Evolutionary conservation across 1,284 basidiomycete genomes (phyloP), one percentile per base, ranked within the genome.

Genomic region (Sphaerobolus stellatus): DNA sequence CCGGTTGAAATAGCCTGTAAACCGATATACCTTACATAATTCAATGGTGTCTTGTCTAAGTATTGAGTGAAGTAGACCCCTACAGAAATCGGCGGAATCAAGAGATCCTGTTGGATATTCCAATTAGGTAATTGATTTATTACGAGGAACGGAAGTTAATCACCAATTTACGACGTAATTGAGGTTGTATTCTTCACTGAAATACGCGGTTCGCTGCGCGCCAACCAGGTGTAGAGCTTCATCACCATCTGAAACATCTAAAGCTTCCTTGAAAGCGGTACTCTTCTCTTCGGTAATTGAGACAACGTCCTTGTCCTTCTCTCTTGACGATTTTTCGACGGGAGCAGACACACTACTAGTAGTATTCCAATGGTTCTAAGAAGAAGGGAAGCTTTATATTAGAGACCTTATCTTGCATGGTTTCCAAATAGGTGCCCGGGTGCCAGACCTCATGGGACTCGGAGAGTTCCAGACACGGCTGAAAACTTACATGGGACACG

Each of bases 31-130:
- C 82, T 84, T 20, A 82, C 82, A 72, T 86, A 86, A 63, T 85
- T 86, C 43, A 85, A 64, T 16, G 82, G 79, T 3, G 82, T 86
- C 72, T 86, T 87, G 67, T 86, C 84, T 56, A 85, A 65, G 58
- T 78, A 85, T 62, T 85, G 84, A 1, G 80, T 83, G 64, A 86
- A 85, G 63, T 84, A 86, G 5, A 85, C 83, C 1, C 81, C 79
- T 1, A 83, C 84, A 62, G 81, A 82, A 25, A 86, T 66, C 3
- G 84, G 80, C 0, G 82, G 79, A 47, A 87, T 83, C 36, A 81
- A 61, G 9, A 73, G 57, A 62, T 87, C 84, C 80, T 84, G 38
- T 11, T 18, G 18, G 13, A 25, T 47, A 49, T 34, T 18, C 56
- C 4, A 22, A 47, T 24, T 18, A 44, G 44, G 5, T n/a, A 56